Evolutionary conservation across 176 grass and related monocot species (phyloP).

Genomic region (Oryza brachyantha): DNA sequence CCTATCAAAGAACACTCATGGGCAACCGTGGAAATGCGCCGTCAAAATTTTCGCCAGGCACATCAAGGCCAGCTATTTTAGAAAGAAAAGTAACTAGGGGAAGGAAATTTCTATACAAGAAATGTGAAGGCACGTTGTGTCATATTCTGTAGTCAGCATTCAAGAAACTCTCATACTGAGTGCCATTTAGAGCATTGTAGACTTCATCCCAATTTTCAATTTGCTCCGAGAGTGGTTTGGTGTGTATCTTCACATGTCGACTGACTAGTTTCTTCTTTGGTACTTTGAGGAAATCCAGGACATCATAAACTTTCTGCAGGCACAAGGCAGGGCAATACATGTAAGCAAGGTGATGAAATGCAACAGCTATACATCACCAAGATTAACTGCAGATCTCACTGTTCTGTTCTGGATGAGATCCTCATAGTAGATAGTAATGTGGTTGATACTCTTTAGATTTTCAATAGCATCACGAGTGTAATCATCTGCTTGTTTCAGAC

Average conservation of each 20-base stretch:
- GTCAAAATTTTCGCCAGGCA: conserved; percentile 40
- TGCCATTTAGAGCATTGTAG: conserved; percentile 57
- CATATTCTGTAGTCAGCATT: conserved; percentile 62
- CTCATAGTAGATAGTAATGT: conserved; percentile 75
- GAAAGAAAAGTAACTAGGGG: conserved; percentile 5
- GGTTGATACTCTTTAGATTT: conserved; percentile 54
- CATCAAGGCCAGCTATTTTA: conserved; percentile 3
- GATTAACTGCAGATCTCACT: conserved; percentile 43
- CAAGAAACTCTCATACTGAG: conserved; percentile 72
- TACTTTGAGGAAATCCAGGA: conserved; percentile 67
- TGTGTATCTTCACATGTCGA: conserved; percentile 86
- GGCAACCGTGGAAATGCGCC: neutral
- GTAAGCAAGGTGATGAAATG: conserved; percentile 15
- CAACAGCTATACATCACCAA: neutral
- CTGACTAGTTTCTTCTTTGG: conserved; percentile 54
- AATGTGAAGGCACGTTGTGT: neutral
- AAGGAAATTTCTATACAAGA: conserved; percentile 7
- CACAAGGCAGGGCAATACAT: neutral
- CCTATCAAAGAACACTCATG: conserved; percentile 38
- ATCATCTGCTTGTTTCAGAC: conserved; percentile 45
- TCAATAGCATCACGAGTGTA: conserved; percentile 47
- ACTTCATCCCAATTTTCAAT: conserved; percentile 87
- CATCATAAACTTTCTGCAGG: conserved; percentile 69
- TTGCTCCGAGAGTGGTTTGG: conserved; percentile 50
- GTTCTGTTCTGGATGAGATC: conserved; percentile 66